Percentiles rank a stretch among this genome's conserved stretches.
Evolutionary conservation across 2,329 filamentous ascomycete genomes (phyloP).

Genomic region (Aspergillus sp.): DNA sequence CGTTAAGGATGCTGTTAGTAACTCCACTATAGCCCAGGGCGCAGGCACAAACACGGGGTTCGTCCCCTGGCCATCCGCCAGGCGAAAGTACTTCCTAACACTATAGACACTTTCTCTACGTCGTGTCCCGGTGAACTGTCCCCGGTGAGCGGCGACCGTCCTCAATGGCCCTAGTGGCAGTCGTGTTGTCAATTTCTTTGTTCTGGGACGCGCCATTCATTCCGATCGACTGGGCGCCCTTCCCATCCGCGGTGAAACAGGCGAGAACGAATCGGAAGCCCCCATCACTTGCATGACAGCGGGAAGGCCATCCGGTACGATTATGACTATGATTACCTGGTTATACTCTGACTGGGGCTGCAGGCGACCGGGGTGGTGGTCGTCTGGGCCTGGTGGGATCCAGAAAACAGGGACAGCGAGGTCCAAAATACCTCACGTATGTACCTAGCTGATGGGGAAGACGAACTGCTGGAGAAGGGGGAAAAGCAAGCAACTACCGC

Average conservation of each 20-base stretch:
- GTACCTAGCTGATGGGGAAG: background rate
- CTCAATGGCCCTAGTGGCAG: no score
- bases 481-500: conserved; percentile 5
- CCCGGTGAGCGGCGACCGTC: no score
- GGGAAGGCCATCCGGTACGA: conserved; percentile 3
- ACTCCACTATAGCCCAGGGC: no score
- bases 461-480: background rate
- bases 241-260: background rate
- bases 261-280: background rate
- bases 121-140: no score
- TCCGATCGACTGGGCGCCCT: background rate
- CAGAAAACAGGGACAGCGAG: background rate
- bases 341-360: background rate
- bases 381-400: conserved; percentile 2
- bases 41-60: no score
- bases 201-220: background rate
- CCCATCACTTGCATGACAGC: background rate
- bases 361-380: background rate
- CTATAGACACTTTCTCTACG: no score
- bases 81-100: no score
- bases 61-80: no score
- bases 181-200: no score
- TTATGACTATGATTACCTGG: background rate
- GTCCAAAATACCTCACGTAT: background rate
- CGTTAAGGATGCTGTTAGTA: no score